Evolutionary conservation across 2,329 filamentous ascomycete species (phyloP).

Genomic region (Alternaria conjuncta): DNA sequence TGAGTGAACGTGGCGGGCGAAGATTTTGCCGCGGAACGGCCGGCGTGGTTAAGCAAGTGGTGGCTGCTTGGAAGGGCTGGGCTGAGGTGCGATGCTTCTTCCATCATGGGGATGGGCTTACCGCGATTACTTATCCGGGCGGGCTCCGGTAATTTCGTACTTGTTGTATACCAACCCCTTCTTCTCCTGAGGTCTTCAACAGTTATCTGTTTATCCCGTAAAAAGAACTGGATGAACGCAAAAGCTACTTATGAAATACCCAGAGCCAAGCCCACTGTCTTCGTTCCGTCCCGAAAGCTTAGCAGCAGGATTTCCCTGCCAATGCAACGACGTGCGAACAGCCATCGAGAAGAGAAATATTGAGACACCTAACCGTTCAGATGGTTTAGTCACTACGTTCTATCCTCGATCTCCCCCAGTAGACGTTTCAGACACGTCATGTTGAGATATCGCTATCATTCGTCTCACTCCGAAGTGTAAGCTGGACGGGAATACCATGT

Average conservation of each 20-base stretch:
- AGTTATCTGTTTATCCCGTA: neutral
- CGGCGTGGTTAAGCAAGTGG: neutral
- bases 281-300: neutral
- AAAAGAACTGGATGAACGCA: neutral
- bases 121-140: neutral
- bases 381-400: no score
- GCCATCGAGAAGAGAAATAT: neutral
- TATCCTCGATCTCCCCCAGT: fast-evolving
- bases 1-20: neutral
- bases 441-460: neutral
- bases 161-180: neutral
- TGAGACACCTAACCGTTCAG: no score
- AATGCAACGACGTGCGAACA: neutral
- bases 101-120: neutral
- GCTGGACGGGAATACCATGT: neutral
- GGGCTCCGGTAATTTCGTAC: neutral
- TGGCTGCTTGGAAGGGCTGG: neutral
- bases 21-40: neutral
- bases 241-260: neutral
- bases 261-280: neutral
- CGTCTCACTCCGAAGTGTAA: neutral
- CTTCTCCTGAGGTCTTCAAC: no score
- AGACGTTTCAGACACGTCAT: neutral
- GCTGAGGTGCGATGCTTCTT: neutral
- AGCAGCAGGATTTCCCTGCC: neutral